Evolutionary conservation across 1,139 yeast genomes (phyloP), one percentile per base, ranked within the genome.

Genomic region (Entelexis paramagnoliae): DNA sequence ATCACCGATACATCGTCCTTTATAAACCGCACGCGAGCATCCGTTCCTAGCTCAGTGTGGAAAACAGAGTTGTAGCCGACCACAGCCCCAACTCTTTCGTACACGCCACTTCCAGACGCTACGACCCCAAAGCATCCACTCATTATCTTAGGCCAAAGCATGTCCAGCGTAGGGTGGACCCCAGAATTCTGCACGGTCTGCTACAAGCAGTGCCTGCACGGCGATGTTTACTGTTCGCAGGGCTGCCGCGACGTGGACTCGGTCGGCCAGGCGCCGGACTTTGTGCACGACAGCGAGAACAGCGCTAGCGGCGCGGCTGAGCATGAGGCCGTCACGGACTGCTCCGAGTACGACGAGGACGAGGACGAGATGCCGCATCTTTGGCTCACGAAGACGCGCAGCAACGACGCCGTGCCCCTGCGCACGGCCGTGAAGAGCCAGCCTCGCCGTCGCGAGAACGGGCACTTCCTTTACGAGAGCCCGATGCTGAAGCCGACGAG

Each of bases 101-200:
- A 9, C 10, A 3, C 36, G 39, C 24, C 30, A 28, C 14, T 13
- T 4, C 34, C 34, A 7, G 16, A 13, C 7, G 17, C 13, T 32
- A 11, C 34, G 10, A 10, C 7, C 34, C 16, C 13, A 10, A 7
- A 6, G 34, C 4, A 10, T 32, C 13, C 30, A 11, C 13, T 28
- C 30, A 28, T 28, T 28, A 13, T 17, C 34, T 14, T 6, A 6
- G 11, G 14, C 24, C 22, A 19, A 46, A 24, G 28, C 11, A 24
- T 44, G 28, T 26, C 44, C 7, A 30, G 33, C 48, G 22, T 41
- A 7, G 29, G 48, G 66, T 70, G 73, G 73, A 59, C 69, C 40
- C 70, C 65, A 56, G 74, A 70, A 58, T 70, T 60, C 58, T 70
- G 73, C 66, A 65, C 71, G 49, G 73, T 70, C 48, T 70, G 73